Evolutionary conservation across 1,284 basidiomycete species (phyloP), one percentile per base, ranked within the genome.

Genomic region (Malassezia equina): DNA sequence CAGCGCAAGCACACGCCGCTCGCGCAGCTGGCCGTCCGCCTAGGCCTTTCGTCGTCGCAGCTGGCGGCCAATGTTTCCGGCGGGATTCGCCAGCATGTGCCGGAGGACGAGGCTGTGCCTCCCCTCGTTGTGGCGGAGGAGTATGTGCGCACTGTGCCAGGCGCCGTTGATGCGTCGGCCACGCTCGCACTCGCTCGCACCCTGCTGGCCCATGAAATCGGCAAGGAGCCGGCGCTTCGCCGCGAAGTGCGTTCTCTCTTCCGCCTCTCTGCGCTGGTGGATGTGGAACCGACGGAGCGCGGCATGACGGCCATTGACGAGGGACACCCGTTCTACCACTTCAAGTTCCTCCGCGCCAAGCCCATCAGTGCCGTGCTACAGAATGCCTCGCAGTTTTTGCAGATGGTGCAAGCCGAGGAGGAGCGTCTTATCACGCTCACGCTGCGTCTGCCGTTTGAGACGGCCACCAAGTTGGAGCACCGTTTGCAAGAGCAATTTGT

Each of bases 301-400:
- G 94, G 94, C n/a, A 79, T 87, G 61, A 79, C 79, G 24, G 89
- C 91, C 73, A 95, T 98, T 49, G 87, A 91, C 67, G 84, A 90
- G 62, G 82, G 85, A 64, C 87, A 95, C 75, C 82, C 84, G 0
- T 94, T 87, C 76, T 90, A 84, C 71, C 91, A 84, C 65, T 98
- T 98, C 82, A 98, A 98, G 79, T 98, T 95, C 77, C 79, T 98
- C 34, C 78, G 81, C 36, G 80, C 85, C 64, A 98, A 96, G 74
- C 85, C 83, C 9, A 81, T 89, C 28, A 75, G 75, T n/a, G 80
- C 83, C 7, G 84, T 95, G 80, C 53, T 69, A 9, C 57, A 57
- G 28, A 58, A 65, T 21, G 61, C 66, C 17, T 61, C 86, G 7
- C 89, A 93, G 68, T 94, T 93, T 77, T 78, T 98, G 28, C 84